Evolutionary conservation across 2,329 filamentous ascomycete genomes (phyloP).

Genomic region (Epichloe scottii): DNA sequence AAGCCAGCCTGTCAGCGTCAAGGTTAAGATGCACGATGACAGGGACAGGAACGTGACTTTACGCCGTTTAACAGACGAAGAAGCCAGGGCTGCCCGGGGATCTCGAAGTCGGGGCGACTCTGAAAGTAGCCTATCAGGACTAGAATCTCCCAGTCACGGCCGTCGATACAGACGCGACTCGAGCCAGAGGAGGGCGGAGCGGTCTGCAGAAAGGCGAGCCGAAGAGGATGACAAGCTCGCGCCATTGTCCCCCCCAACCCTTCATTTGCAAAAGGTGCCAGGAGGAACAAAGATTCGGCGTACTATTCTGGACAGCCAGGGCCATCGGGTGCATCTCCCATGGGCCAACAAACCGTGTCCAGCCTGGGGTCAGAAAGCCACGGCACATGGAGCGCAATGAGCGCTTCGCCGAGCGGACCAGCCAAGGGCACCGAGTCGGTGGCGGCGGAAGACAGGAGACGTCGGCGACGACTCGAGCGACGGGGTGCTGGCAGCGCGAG

Average conservation of each 20-base stretch:
- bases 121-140: slow-evolving; percentile 42
- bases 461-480: slow-evolving; percentile 42
- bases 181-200: slow-evolving; percentile 32
- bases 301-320: slow-evolving; percentile 45
- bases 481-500: slow-evolving; percentile 28
- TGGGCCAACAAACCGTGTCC: slow-evolving; percentile 30
- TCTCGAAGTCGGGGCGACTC: slow-evolving; percentile 34
- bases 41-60: slow-evolving; percentile 48
- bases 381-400: slow-evolving; percentile 42
- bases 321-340: slow-evolving; percentile 28
- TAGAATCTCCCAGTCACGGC: slow-evolving; percentile 35
- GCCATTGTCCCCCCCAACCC: slow-evolving; percentile 44
- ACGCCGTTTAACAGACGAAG: slow-evolving; percentile 47
- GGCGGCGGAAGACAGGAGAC: slow-evolving; percentile 38
- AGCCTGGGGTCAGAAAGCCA: slow-evolving; percentile 38
- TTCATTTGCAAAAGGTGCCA: slow-evolving; percentile 38
- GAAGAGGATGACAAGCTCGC: slow-evolving; percentile 28
- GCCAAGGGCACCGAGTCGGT: slow-evolving; percentile 19
- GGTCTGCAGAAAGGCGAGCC: slow-evolving; percentile 31
- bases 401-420: slow-evolving; percentile 30
- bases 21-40: slow-evolving; percentile 48
- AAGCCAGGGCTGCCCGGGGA: slow-evolving; percentile 33
- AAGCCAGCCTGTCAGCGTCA: slow-evolving; percentile 42
- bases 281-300: slow-evolving; percentile 43
- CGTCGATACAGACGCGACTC: slow-evolving; percentile 42